These are phyloP conservation scores for Fraxinus quadrangulata DNA, from an alignment of 257 asterid species.

Conservation along the genomic window DNA sequence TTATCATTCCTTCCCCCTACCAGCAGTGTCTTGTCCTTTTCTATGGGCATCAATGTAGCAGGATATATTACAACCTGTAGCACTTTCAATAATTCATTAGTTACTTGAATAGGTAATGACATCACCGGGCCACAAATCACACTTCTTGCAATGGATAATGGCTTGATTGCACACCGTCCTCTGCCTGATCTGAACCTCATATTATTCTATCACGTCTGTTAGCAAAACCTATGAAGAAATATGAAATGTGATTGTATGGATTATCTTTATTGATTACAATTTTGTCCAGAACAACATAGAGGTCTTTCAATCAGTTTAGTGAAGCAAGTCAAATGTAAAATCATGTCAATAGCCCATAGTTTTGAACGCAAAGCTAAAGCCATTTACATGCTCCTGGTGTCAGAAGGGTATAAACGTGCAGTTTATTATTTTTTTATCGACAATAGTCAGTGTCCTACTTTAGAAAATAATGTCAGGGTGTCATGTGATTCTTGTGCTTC, in stretches of 20 bases:
- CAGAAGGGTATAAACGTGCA: background rate
- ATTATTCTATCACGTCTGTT: background rate
- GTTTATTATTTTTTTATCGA: no score
- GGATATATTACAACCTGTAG: background rate
- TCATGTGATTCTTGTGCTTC: background rate
- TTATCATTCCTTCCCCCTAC: background rate
- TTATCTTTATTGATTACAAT: background rate
- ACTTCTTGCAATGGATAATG: background rate
- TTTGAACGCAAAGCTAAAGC: background rate
- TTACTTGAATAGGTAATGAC: background rate
- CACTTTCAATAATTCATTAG: background rate
- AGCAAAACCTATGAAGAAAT: background rate
- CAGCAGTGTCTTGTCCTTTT: background rate
- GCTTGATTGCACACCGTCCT: background rate
- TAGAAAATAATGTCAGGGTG: background rate
- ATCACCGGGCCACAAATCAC: background rate
- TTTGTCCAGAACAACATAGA: background rate
- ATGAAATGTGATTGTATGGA: background rate
- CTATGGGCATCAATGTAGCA: background rate
- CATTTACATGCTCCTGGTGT: background rate
- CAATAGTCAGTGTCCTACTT: background rate
- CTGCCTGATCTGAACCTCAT: background rate
- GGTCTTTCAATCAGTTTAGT: background rate
- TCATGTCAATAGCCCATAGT: background rate
- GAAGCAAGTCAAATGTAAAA: background rate